A percentile compares a stretch with the other conserved stretches of the same genome.
Evolutionary conservation across 805 yeast species (phyloP).

Genomic region (Tetrapisispora nanseiensis): DNA sequence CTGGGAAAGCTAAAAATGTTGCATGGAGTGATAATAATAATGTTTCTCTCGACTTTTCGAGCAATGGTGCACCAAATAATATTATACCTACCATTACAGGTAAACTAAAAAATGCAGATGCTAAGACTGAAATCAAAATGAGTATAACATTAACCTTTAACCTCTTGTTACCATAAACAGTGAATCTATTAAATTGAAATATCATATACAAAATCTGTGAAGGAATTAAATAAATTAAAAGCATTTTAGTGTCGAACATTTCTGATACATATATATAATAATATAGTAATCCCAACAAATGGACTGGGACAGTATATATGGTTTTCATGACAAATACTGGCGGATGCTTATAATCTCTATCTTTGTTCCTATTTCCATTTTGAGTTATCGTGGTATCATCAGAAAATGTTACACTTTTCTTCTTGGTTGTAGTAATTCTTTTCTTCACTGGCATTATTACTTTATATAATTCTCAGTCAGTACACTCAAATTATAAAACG

Average conservation of each 20-base stretch:
- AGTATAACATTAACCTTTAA: slow-evolving; percentile 23
- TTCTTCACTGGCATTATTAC: slow-evolving; percentile 15
- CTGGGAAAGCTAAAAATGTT: slow-evolving; percentile 49
- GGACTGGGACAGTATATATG: slow-evolving; percentile 24
- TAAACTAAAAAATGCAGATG: slow-evolving; percentile 19
- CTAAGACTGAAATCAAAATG: slow-evolving; percentile 17
- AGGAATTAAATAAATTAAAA: slow-evolving; percentile 25
- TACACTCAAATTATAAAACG: too few species aligned
- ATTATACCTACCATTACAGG: slow-evolving; percentile 34
- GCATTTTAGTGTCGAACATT: slow-evolving; percentile 17
- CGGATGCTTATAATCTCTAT: slow-evolving; percentile 21
- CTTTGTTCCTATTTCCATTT: slow-evolving; percentile 16
- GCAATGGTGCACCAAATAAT: slow-evolving; percentile 74
- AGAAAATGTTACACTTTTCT: slow-evolving; percentile 27
- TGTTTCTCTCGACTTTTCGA: slow-evolving; percentile 44
- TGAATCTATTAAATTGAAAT: slow-evolving; percentile 27
- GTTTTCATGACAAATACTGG: slow-evolving; percentile 28
- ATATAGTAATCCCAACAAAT: slow-evolving; percentile 26
- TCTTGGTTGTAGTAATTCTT: slow-evolving; percentile 15
- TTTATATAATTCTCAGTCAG: not conserved
- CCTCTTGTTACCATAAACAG: slow-evolving; percentile 28
- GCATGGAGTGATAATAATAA: slow-evolving; percentile 52
- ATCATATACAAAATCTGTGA: slow-evolving; percentile 30
- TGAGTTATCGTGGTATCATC: slow-evolving; percentile 26
- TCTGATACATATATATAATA: slow-evolving; percentile 26